Percentiles rank a stretch among this genome's conserved stretches.
phyloP scores from a whole-genome alignment of 495 filamentous ascomycete species.

The Aspergillus diversus region DNA sequence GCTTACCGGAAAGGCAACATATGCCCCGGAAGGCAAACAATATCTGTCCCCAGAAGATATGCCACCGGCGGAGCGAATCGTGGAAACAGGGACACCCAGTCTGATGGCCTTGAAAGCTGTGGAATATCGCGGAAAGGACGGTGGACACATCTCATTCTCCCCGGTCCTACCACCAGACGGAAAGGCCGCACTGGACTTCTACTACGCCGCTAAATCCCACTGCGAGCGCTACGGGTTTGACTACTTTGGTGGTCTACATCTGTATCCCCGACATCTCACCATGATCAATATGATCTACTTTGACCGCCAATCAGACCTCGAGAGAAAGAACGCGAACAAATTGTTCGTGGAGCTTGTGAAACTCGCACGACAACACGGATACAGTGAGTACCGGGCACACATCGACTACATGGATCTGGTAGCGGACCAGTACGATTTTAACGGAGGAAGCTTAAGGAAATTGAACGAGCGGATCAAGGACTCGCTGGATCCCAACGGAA shows the following conservation, averaged over 20 bases:
- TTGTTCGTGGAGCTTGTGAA: conserved; percentile 48
- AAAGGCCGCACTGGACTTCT: background rate
- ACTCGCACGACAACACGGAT: conserved; percentile 39
- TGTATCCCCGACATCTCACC: conserved; percentile 34
- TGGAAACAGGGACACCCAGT: background rate
- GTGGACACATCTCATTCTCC: conserved; percentile 58
- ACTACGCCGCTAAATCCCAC: conserved; percentile 41
- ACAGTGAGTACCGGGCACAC: conserved; percentile 63
- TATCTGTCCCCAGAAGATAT: conserved; percentile 6
- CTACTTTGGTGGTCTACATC: conserved; percentile 54
- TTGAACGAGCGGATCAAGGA: conserved; percentile 60
- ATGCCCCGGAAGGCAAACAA: background rate
- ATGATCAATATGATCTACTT: background rate
- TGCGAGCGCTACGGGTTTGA: conserved; percentile 48
- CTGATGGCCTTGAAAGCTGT: background rate
- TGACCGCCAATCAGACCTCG: background rate
- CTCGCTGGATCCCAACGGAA: conserved; percentile 61
- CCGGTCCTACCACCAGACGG: conserved; percentile 41
- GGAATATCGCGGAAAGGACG: conserved; percentile 20
- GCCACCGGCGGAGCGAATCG: background rate
- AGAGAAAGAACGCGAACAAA: conserved; percentile 39
- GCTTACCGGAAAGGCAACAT: conserved; percentile 2
- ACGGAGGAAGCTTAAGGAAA: conserved; percentile 52
- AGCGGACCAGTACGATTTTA: conserved; percentile 59
- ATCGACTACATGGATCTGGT: conserved; percentile 60